Conservation (phyloP, 148 eudicot species). For the Rhododendron kiyosumense region DNA sequence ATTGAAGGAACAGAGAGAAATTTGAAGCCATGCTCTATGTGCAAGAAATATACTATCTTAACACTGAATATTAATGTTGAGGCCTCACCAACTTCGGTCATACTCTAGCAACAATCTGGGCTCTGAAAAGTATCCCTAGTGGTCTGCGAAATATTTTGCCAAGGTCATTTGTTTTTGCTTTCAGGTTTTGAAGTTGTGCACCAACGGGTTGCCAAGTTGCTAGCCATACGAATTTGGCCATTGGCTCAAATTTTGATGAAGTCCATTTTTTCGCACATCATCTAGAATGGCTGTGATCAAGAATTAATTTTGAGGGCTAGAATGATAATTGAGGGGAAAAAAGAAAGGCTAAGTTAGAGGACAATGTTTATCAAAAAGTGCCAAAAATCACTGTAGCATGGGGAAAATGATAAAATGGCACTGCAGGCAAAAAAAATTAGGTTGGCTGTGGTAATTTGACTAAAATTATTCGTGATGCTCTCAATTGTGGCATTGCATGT, state of each 20-base stretch:
- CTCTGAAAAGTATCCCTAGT: neutral
- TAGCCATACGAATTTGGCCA: neutral
- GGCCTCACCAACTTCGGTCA: neutral
- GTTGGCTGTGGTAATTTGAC: too few relatives aligned
- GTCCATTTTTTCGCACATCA: neutral
- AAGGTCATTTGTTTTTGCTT: too few relatives aligned
- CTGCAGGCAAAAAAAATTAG: too few relatives aligned
- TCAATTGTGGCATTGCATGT: too few relatives aligned
- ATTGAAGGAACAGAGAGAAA: neutral
- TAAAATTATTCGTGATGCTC: too few relatives aligned
- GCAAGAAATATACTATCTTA: too few relatives aligned
- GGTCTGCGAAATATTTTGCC: neutral
- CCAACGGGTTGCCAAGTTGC: neutral
- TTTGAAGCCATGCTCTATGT: neutral
- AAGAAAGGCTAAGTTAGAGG: neutral
- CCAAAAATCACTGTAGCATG: too few relatives aligned
- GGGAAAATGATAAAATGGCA: too few relatives aligned
- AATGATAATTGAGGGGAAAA: neutral
- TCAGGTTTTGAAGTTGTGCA: neutral
- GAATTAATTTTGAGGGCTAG: neutral
- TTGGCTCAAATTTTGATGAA: too few relatives aligned
- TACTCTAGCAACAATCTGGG: neutral
- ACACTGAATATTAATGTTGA: neutral
- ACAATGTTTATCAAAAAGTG: neutral
- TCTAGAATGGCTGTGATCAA: neutral